Base-by-base conservation (phyloP, 805 yeast species). In the Helenozyma rhizophorensis region DNA sequence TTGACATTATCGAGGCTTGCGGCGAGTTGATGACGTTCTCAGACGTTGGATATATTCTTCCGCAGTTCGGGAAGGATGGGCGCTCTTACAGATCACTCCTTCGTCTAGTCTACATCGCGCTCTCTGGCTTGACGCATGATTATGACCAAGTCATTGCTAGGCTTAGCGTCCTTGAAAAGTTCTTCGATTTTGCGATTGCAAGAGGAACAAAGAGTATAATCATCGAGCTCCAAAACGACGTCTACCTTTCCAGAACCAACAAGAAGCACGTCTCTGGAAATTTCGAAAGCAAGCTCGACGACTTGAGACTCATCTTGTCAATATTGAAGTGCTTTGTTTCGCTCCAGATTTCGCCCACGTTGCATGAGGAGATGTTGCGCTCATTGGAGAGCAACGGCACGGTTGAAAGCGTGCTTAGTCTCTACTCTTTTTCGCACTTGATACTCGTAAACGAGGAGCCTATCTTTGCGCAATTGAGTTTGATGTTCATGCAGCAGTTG, bases 401-500 rank as follows among this genome's bases (percentile, higher is more conserved):
- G 0, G 65, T 83, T 14, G 71, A 76, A 32, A 68, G 83, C 0
- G 65, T 84, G 11, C 53, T 83, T 45, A 76, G 77, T 33, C 60
- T 84, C 9, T 87, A 79, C 54, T 72, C 93, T 0, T 73, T 78
- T 35, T 73, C 93, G 0, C 84, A 83, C 44, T 56, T 74, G 22
- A 59, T 80, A 24, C 75, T 71, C 41, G 64, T 78, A 5, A 71
- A 78, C 36, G 76, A 70, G 27, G 89, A 83, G 28, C 79, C 80
- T 14, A 62, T 80, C 0, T 75, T 83, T 49, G 90, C 93, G 0
- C 89, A 84, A 42, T 55, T 85, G 25, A 63, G 87, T 8, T 60
- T 89, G 40, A 69, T 76, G 47, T 84, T 76, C 42, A 65, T 88
- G 21, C 74, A 76, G 37, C 93, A 86, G 45, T 62, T 87, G 51